These are phyloP conservation scores for Kwoniella newhampshirensis DNA, from an alignment of 768 basidiomycete genomes.

Conservation along the genomic window DNA sequence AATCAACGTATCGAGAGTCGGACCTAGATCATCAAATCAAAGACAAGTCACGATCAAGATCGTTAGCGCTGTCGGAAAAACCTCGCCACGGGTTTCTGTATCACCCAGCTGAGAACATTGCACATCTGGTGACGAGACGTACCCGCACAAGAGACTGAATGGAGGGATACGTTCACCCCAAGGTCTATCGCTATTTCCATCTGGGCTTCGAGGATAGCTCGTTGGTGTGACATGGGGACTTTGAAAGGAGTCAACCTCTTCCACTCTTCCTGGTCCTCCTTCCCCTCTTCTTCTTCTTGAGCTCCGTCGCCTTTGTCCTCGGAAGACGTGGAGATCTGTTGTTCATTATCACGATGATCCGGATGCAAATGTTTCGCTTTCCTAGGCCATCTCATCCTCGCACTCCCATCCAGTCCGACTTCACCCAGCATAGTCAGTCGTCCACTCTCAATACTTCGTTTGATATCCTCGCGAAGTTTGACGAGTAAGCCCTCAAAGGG, in stretches of 20 bases:
- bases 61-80: neutral
- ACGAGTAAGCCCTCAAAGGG: constrained; percentile 62
- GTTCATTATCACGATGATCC: constrained; percentile 54
- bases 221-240: constrained; percentile 76
- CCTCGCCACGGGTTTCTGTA: neutral
- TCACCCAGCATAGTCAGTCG: constrained; percentile 79
- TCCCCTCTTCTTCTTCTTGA: constrained; percentile 62
- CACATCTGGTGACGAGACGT: constrained; percentile 6
- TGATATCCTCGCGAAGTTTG: constrained; percentile 64
- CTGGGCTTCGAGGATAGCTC: constrained; percentile 76
- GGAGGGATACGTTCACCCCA: constrained; percentile 74
- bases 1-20: constrained; percentile 66
- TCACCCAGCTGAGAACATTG: neutral
- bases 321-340: no score
- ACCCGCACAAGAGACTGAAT: constrained; percentile 55
- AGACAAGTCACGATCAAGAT: no score
- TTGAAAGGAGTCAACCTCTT: constrained; percentile 74
- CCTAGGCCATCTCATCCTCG: constrained; percentile 41
- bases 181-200: constrained; percentile 79
- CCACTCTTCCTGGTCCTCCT: constrained; percentile 69
- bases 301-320: constrained; percentile 56
- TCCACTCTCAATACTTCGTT: constrained; percentile 57
- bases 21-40: constrained; percentile 55
- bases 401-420: constrained; percentile 78
- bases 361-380: constrained; percentile 31